phyloP scores from a whole-genome alignment of 2,329 filamentous ascomycete genomes.

The Aspergillus novofumigatus region DNA sequence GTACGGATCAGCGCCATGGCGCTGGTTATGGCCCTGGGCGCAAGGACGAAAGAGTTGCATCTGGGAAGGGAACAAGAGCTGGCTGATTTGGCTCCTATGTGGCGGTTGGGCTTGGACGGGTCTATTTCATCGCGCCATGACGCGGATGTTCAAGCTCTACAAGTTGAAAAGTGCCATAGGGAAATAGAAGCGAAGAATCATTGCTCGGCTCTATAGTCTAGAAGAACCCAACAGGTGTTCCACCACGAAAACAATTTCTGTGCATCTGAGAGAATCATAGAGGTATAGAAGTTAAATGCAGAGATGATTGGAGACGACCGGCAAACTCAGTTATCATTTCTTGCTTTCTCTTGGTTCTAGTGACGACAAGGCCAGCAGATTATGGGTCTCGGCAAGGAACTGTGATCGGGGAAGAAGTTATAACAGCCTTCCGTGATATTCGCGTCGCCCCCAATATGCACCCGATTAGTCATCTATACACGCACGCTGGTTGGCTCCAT shows the following conservation, averaged over 20 bases:
- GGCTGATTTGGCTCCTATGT: conserved; percentile 50
- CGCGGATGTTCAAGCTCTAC: conserved; percentile 50
- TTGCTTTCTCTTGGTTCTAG: background rate
- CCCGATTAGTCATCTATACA: conserved; percentile 26
- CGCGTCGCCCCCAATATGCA: conserved; percentile 18
- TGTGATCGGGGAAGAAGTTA: background rate
- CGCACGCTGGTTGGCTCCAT: conserved; percentile 25
- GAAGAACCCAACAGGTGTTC: too few relatives aligned
- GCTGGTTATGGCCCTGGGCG: conserved; percentile 49
- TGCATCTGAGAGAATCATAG: background rate
- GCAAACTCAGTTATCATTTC: background rate
- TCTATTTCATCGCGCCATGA: conserved; percentile 42
- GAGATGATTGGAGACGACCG: too few relatives aligned
- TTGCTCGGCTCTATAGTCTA: background rate
- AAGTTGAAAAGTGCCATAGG: conserved; percentile 35
- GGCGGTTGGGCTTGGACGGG: conserved; percentile 46
- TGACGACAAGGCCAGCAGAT: background rate
- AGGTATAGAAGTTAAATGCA: background rate
- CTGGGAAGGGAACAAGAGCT: conserved; percentile 48
- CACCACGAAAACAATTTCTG: too few relatives aligned
- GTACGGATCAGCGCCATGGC: conserved; percentile 41
- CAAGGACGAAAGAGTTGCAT: conserved; percentile 36
- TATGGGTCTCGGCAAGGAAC: background rate
- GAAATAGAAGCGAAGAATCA: conserved; percentile 4
- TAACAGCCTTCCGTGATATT: conserved; percentile 27